Base-by-base conservation (phyloP, 257 asterid genomes). In the Hygrophila difformis region DNA sequence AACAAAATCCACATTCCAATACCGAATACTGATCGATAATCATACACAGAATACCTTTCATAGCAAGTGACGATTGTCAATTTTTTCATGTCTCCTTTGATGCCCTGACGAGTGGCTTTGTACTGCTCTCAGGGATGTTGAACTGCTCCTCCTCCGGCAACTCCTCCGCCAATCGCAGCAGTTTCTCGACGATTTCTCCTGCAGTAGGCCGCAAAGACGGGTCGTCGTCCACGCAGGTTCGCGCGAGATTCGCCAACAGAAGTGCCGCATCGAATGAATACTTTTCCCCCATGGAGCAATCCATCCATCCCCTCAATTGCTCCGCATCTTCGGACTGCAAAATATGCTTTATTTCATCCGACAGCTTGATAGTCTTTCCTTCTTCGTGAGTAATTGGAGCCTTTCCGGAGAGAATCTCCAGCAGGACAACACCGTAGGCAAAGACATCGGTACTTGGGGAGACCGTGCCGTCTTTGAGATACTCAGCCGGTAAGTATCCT, bases 341-440 rank as follows among this genome's bases (percentile, higher is more conserved):
- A 15, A 87, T 34, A 0, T 11, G 12, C 71, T 73, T 77, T 2
- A 83, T 75, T 43, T 79, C 78, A 21, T 74, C 76, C 0, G 59
- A 52, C 35, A 81, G 44, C 43, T 44, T 49, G n/a, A 60, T 37
- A 0, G 15, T 26, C 9, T 13, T 40, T 0, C 46, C 73, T 0
- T 53, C 80, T 12, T 42, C 63, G 14, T 18, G 43, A 8, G 39
- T 56, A 0, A 55, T 39, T 0, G 93, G 79, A 21, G 73, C 56
- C 44, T 76, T 55, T 9, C 94, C 94, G 0, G 97, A 75, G 28
- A 87, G 43, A 47, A 83, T 70, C 87, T 87, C 94, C n/a, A 80
- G 60, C 45, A 87, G 28, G 20, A 87, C 69, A 11, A 87, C 81
- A 4, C 97, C 97, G 10, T 64, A 83, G 12, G 94, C 81, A 34